Evolutionary conservation across 2,329 filamentous ascomycete species (phyloP).

Genomic region (Fusarium anthophilum): DNA sequence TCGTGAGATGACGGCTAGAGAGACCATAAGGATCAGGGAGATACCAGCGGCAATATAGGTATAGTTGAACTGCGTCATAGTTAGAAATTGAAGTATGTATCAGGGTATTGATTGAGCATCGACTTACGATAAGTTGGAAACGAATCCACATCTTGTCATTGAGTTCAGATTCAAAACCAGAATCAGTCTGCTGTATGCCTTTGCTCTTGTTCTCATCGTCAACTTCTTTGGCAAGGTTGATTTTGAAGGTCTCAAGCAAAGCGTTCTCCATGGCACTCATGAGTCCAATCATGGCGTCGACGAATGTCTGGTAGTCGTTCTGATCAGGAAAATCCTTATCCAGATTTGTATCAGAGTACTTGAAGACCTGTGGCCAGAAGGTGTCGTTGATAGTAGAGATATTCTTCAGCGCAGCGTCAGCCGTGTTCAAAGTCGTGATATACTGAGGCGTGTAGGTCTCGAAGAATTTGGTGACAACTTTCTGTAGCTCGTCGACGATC

Average conservation of each 20-base stretch:
- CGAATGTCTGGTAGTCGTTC: conserved; percentile 3
- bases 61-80: conserved; percentile 45
- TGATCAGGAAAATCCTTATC: background rate
- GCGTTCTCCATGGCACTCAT: conserved; percentile 42
- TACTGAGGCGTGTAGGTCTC: conserved; percentile 43
- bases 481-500: conserved; percentile 27
- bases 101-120: too few relatives aligned
- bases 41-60: conserved; percentile 47
- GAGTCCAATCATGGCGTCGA: conserved; percentile 11
- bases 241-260: conserved; percentile 44
- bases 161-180: conserved; percentile 37
- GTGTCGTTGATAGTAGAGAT: conserved; percentile 41
- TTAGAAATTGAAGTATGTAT: background rate
- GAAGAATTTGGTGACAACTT: conserved; percentile 36
- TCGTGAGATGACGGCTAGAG: conserved; percentile 46
- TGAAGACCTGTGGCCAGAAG: conserved; percentile 40
- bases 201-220: conserved; percentile 26
- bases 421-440: conserved; percentile 17
- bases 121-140: conserved; percentile 46
- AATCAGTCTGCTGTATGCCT: conserved; percentile 18
- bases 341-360: conserved; percentile 10
- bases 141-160: conserved; percentile 36
- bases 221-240: conserved; percentile 44
- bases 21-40: conserved; percentile 46
- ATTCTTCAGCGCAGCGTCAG: conserved; percentile 41